Evolutionary conservation across 208 protist species (phyloP).

Genomic region (Lotmaria passim): DNA sequence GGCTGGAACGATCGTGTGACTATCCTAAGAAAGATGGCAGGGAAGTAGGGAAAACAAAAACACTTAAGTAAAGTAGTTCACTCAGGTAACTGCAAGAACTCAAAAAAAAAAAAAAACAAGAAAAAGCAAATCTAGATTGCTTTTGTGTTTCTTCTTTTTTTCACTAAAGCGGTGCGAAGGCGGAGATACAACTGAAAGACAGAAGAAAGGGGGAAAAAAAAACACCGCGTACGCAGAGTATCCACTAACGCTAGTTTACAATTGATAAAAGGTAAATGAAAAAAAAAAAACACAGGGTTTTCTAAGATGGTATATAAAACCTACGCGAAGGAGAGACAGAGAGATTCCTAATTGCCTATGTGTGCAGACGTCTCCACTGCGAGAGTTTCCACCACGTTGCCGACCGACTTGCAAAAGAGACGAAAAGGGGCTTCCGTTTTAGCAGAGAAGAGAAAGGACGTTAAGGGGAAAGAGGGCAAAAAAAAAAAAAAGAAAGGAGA

Average conservation of each 20-base stretch:
- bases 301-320: neutral
- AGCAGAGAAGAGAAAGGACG: neutral
- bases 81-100: neutral
- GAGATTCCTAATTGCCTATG: neutral
- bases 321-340: neutral
- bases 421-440: neutral
- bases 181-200: neutral
- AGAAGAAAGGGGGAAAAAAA: neutral
- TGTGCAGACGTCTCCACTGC: neutral
- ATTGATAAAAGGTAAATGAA: neutral
- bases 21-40: slow-evolving; percentile 1
- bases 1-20: too few relatives aligned
- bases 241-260: neutral
- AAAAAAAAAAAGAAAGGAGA: neutral
- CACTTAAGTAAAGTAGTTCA: neutral
- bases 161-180: neutral
- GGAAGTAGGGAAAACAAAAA: neutral
- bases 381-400: neutral
- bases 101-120: slow-evolving; percentile 8
- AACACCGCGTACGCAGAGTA: neutral
- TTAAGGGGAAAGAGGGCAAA: too few relatives aligned
- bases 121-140: too few relatives aligned
- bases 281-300: neutral
- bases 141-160: too few relatives aligned
- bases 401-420: neutral